Evolutionary conservation across 23 red algal genomes (phyloP).

Genomic region (Chondrus crispus): DNA sequence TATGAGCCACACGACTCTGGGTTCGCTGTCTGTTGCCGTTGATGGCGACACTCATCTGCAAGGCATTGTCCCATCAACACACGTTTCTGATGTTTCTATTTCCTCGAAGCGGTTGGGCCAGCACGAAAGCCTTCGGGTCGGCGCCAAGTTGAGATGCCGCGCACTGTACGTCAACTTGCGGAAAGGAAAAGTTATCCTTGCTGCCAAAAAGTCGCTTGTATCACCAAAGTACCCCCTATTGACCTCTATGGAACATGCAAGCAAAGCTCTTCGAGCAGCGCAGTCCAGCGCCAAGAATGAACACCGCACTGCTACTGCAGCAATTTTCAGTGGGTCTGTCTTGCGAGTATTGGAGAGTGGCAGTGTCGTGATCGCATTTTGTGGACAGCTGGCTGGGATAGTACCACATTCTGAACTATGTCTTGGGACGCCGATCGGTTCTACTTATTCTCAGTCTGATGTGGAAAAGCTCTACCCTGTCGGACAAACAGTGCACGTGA

Average conservation of each 20-base stretch:
- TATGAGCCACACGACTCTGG: conserved; percentile 16
- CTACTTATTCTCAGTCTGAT: not conserved
- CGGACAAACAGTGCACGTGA: conserved; percentile 51
- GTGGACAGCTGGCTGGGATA: conserved; percentile 18
- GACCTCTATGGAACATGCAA: conserved; percentile 24
- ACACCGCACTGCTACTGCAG: not conserved
- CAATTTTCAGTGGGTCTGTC: conserved; percentile 26
- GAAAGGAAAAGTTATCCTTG: conserved; percentile 19
- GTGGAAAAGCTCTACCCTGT: conserved; percentile 44
- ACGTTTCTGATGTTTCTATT: conserved; percentile 51
- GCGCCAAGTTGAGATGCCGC: conserved; percentile 30
- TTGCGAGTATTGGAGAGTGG: not conserved
- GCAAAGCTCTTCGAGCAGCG: not conserved
- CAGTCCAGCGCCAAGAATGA: not conserved
- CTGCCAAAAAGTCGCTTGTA: conserved; percentile 30
- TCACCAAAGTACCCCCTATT: conserved; percentile 19
- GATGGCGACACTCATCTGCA: conserved; percentile 54
- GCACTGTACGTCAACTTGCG: conserved; percentile 33
- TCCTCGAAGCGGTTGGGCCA: not conserved
- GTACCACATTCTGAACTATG: conserved; percentile 8
- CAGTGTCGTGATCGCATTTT: conserved; percentile 40
- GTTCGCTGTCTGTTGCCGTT: conserved; percentile 37
- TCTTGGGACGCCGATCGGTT: not conserved
- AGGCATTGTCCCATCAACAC: conserved; percentile 25
- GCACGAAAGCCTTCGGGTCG: conserved; percentile 31